Base-by-base conservation (phyloP, 768 basidiomycete genomes). In the Suillus clintonianus region DNA sequence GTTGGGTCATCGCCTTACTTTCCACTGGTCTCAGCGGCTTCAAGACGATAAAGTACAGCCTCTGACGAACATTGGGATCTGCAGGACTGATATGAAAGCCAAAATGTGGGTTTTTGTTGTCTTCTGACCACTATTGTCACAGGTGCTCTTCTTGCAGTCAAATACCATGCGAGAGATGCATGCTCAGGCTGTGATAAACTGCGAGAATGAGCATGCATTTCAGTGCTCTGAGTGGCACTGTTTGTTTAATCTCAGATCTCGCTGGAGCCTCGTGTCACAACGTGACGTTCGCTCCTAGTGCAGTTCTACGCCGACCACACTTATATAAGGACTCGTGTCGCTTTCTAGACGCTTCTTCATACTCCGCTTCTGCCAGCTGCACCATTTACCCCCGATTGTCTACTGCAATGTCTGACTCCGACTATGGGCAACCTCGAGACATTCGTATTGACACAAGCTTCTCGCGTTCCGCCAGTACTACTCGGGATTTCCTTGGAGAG, bases 401-500 rank as follows among this genome's bases (percentile, higher is more conserved):
- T 62, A 39, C 34, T 34, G 56, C 34, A 27, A 76, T 76, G 74
- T 45, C 67, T 1, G 75, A 76, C 7, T 74, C 63, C 11, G 74
- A 75, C 17, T 59, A 59, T 24, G 60, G 60, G 17, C 62, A 58
- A 51, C 53, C 17, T 15, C 67, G 59, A n/a, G 65, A 65, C 53
- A 67, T 77, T 24, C 74, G 74, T 50, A 60, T 77, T 48, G 76
- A 76, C 51, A 76, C 76, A 9, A 72, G 63, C 56, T 76, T 71
- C 30, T 48, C 60, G n/a, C 72, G 71, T 45, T 71, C 74, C 50
- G 68, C 65, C 36, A 77, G 69, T 43, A 65, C 64, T 32, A 69
- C 71, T 22, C 67, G 75, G 36, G 75, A 77, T 14, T 77, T 67
- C 50, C 64, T 67, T 19, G 59, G 56, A 17, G 74, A 76, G 5